Conservation (phyloP, 768 basidiomycete species). For the Dioszegia crocea region DNA sequence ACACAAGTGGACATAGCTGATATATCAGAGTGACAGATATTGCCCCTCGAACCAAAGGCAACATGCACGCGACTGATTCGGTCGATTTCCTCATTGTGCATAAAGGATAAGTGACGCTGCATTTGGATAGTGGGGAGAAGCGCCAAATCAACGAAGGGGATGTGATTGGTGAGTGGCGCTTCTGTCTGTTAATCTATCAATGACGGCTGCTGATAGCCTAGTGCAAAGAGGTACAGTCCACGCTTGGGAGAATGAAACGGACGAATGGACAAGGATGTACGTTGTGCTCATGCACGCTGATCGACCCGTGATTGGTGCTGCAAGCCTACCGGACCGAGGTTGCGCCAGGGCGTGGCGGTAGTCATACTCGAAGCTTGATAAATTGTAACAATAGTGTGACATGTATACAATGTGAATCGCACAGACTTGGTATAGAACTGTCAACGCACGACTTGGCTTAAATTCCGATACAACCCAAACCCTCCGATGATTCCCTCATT, state of each 20-base stretch:
- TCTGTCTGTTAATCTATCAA: no score
- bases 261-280: constrained; percentile 16
- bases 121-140: constrained; percentile 15
- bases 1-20: neutral
- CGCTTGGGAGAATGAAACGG: constrained; percentile 17
- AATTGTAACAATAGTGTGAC: no score
- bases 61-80: constrained; percentile 12
- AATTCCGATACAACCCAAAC: no score
- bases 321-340: no score
- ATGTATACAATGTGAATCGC: no score
- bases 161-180: constrained; percentile 12
- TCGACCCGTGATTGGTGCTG: neutral
- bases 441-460: no score
- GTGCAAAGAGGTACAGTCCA: constrained; percentile 12
- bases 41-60: constrained; percentile 9
- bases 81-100: constrained; percentile 14
- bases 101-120: constrained; percentile 10
- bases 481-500: no score
- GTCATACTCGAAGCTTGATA: no score
- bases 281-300: constrained; percentile 11
- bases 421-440: no score
- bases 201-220: neutral
- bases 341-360: no score
- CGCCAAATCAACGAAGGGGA: constrained; percentile 12
- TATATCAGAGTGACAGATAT: constrained; percentile 11